Percentiles rank a stretch among this genome's conserved stretches.
These are phyloP conservation scores for Diaporthe citri DNA, from an alignment of 2,329 filamentous ascomycete species.

Conservation along the genomic window DNA sequence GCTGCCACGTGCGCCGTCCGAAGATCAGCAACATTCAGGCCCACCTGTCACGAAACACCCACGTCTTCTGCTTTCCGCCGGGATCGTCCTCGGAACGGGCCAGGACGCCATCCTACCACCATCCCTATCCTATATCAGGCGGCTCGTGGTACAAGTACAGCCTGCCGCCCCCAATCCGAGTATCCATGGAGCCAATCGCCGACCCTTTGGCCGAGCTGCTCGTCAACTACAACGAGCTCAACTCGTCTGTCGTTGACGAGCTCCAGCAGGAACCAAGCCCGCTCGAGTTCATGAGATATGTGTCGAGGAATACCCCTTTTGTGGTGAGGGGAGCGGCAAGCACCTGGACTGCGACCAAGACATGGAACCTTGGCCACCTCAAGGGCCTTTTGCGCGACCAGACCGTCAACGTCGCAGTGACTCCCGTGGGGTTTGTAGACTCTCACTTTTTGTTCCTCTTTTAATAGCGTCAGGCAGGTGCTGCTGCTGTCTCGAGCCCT, in stretches of 20 bases:
- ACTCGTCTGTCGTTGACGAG: conserved; percentile 70
- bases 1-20: conserved; percentile 25
- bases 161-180: not conserved
- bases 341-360: conserved; percentile 71
- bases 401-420: conserved; percentile 80
- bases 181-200: conserved; percentile 36
- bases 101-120: not conserved
- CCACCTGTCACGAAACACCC: not conserved
- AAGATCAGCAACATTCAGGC: not conserved
- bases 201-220: conserved; percentile 69
- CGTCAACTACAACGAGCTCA: conserved; percentile 80
- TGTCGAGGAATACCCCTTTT: conserved; percentile 80
- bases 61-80: not conserved
- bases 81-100: conserved; percentile 2
- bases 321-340: conserved; percentile 74
- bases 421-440: conserved; percentile 72
- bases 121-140: not conserved
- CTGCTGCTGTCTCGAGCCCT: not conserved
- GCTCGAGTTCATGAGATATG: conserved; percentile 84
- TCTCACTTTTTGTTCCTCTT: not conserved
- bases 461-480: not conserved
- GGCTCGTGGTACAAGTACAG: not conserved
- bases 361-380: conserved; percentile 75
- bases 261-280: conserved; percentile 76
- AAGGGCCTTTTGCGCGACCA: conserved; percentile 65